Evolutionary conservation across 2,329 filamentous ascomycete genomes (phyloP).

Genomic region (Penicillium verrucosum): DNA sequence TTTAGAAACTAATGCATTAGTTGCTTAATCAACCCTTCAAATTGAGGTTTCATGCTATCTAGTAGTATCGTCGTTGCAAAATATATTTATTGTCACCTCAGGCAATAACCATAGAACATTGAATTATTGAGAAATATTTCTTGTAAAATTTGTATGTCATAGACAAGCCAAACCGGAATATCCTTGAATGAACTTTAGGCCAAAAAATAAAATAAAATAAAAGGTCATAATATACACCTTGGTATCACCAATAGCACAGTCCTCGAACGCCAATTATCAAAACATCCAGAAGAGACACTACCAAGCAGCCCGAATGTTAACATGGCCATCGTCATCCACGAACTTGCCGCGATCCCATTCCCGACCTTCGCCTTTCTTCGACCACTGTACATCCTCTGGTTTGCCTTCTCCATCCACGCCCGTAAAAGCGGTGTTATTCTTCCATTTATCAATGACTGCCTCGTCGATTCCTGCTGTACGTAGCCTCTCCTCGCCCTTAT

Average conservation of each 20-base stretch:
- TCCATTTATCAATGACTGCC: conserved; percentile 69
- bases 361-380: conserved; percentile 63
- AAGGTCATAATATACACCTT: neutral
- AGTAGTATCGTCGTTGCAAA: neutral
- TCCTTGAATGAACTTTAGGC: neutral
- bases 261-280: conserved; percentile 6
- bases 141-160: no score
- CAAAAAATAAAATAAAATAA: neutral
- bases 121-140: no score
- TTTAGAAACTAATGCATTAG: no score
- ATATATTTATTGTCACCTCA: neutral
- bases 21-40: neutral
- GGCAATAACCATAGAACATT: neutral
- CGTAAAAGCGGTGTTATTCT: conserved; percentile 58
- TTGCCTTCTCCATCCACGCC: conserved; percentile 51
- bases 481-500: conserved; percentile 71
- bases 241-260: conserved; percentile 5
- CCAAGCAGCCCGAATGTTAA: conserved; percentile 53
- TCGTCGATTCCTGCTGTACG: conserved; percentile 75
- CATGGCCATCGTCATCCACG: conserved; percentile 53
- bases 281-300: conserved; percentile 14
- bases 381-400: conserved; percentile 70
- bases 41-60: neutral
- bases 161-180: neutral
- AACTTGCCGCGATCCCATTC: conserved; percentile 57